Conservation (phyloP, 352 stramenopile genomes). For the Phytophthora pisi region DNA sequence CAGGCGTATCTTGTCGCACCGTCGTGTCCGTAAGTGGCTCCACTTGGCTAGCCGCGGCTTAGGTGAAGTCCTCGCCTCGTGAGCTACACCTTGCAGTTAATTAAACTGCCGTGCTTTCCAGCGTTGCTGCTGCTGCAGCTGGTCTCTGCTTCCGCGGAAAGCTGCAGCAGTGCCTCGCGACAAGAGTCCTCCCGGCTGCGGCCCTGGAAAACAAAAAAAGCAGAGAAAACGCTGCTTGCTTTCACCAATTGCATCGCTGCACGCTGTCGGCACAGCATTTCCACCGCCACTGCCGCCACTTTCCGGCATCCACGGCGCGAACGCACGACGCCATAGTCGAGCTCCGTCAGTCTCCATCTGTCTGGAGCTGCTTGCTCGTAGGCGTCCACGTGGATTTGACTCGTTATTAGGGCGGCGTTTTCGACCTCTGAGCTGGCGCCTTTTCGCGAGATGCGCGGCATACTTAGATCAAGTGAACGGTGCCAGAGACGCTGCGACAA, state of each 20-base stretch:
- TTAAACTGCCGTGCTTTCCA: background rate
- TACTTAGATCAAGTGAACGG: conserved; percentile 19
- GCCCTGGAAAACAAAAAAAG: background rate
- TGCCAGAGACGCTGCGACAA: conserved; percentile 41
- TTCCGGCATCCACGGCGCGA: conserved; percentile 2
- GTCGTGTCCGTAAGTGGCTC: conserved; percentile 1
- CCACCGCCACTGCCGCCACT: background rate
- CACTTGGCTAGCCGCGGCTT: background rate
- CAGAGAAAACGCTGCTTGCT: background rate
- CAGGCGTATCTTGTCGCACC: background rate
- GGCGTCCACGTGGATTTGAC: conserved; percentile 41
- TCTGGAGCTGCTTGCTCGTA: conserved; percentile 22
- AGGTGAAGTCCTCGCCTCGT: conserved; percentile 2
- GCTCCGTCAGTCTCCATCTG: conserved; percentile 28
- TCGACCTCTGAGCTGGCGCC: conserved; percentile 28
- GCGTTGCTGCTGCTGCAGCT: background rate
- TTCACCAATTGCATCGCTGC: background rate
- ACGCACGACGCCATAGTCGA: background rate
- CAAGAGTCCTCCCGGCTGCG: background rate
- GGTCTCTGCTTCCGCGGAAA: background rate
- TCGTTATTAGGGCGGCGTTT: background rate
- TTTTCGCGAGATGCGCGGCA: conserved; percentile 17
- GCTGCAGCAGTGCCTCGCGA: background rate
- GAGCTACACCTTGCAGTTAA: background rate
- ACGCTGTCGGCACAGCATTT: background rate